Evolutionary conservation across 768 basidiomycete species (phyloP), one percentile per base, ranked within the genome.

Genomic region (Gloeopeniophorella convolvens): DNA sequence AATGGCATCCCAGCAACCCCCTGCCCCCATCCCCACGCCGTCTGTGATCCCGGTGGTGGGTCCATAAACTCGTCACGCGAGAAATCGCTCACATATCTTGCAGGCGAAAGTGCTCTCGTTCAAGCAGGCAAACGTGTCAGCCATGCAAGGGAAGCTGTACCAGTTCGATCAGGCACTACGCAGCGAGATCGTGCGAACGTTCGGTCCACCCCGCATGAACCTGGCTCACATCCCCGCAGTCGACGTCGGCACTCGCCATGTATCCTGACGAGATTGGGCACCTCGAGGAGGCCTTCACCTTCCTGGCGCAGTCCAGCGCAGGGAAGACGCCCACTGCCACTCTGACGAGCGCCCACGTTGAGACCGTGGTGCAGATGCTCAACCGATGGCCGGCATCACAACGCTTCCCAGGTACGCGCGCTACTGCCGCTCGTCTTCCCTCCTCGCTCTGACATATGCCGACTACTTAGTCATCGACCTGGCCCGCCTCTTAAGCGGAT

Each of bases 71-170:
- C 26, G 10, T 20, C 4, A 5, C 27, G n/a, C 16, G 23, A 35
- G n/a, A 15, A 12, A 21, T 21, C 13, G 11, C 35, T 50, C 36
- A 36, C 24, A 10, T 10, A 16, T 4, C 28, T 34, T 18, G 16
- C 58, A 90, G 88, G 70, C 74, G 35, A 79, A 75, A 32, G 72
- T 75, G 35, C 75, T 90, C 16, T 71, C 76, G n/a, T 95, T 97
- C 72, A 89, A 87, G 56, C 88, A 91, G 71, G 89, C 82, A 3
- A 82, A 81, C 63, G 75, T 94, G 23, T 60, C 72, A 18, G 88
- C 88, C 15, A 89, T 94, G 81, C 82, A 80, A 60, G 73, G 74
- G 18, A 94, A 94, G 66, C 60, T 91, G 16, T 73, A 76, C 54
- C 83, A 92, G 62, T 82, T 92, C 42, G 76, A 90, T 57, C 79